Percentiles rank a stretch among this genome's conserved stretches.
Evolutionary conservation across 2,329 filamentous ascomycete species (phyloP).

Genomic region (Fusarium brachygibbosum): DNA sequence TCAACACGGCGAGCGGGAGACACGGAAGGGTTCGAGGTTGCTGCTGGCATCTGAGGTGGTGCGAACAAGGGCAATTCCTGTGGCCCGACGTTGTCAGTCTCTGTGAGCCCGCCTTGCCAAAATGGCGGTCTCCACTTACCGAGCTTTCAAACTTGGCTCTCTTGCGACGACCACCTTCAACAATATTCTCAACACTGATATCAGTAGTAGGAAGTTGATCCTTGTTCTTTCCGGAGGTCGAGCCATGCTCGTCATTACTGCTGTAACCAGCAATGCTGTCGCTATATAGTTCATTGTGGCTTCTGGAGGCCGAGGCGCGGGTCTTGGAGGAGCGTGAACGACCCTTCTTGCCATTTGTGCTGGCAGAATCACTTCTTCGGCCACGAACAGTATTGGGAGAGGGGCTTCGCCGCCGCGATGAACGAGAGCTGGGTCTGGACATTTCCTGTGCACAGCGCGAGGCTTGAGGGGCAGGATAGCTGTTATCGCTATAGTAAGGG

Average conservation of each 20-base stretch:
- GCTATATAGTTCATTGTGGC: conserved; percentile 70
- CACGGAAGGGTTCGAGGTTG: conserved; percentile 96
- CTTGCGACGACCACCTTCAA: conserved; percentile 95
- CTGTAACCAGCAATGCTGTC: conserved; percentile 83
- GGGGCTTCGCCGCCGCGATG: conserved; percentile 81
- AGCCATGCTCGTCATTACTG: conserved; percentile 86
- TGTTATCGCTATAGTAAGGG: conserved; percentile 68
- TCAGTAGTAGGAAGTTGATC: conserved; percentile 94
- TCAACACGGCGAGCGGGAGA: conserved; percentile 88
- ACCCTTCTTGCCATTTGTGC: conserved; percentile 72
- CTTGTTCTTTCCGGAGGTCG: conserved; percentile 78
- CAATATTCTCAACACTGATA: conserved; percentile 97
- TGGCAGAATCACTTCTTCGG: conserved; percentile 81
- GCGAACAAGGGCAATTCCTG: conserved; percentile 97
- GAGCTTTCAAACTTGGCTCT: conserved; percentile 96
- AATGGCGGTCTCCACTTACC: conserved; percentile 71
- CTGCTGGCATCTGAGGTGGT: conserved; percentile 91
- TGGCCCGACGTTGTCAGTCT: conserved; percentile 50
- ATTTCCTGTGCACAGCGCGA: conserved; percentile 71
- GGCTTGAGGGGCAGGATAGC: conserved; percentile 61
- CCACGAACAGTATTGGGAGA: conserved; percentile 79
- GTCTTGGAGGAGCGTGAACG: conserved; percentile 79
- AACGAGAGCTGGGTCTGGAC: conserved; percentile 77
- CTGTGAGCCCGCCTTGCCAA: conserved; percentile 37
- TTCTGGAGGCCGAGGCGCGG: conserved; percentile 62